Evolutionary conservation across 2,329 filamentous ascomycete genomes (phyloP), one percentile per base, ranked within the genome.

Genomic region (Fusarium phyllophilum): DNA sequence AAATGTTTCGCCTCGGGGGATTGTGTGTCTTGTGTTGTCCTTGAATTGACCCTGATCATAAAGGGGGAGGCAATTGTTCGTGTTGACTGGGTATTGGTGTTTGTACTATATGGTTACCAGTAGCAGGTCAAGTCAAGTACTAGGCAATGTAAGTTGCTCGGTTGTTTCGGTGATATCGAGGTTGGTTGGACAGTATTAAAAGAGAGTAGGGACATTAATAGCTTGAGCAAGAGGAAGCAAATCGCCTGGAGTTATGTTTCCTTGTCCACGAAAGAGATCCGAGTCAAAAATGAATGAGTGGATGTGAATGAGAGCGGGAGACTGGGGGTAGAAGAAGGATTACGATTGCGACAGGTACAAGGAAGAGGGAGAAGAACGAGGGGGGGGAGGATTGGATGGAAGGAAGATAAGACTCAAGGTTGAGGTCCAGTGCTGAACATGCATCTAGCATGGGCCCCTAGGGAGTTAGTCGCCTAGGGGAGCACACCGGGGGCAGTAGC

Each of bases 231-330:
- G 33, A 75, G 68, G 68, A 76, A 76, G 73, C 57, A 74, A 74
- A 73, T 77, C 75, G 57, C 76, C 76, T 66, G 75, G 76, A 78
- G 70, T 73, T 55, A 73, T 73, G 69, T 68, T 74, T 78, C 73
- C 68, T 74, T 75, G 64, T 78, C 76, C 76, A 68, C 77, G 72
- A 77, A 78, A 56, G 51, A 66, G 75, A 69, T 74, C 60, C 60
- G 65, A 73, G 65, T 65, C 48, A 51, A 51, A 76, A 76, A 77
- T 68, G 69, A 78, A 73, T 66, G 73, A 73, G 66, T 64, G 70
- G 72, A 72, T 68, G 62, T 36, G 56, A 62, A 77, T 62, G 44
- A 57, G 48, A 51, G 77, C 66, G 75, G 70, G 73, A 65, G 77
- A 77, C 74, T 68, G 67, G 72, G 74, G 75, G 72, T 75, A 75